A percentile compares a stretch with the other conserved stretches of the same genome.
Conservation (phyloP, 2,329 filamentous ascomycete species). For the Hortaea werneckii region DNA sequence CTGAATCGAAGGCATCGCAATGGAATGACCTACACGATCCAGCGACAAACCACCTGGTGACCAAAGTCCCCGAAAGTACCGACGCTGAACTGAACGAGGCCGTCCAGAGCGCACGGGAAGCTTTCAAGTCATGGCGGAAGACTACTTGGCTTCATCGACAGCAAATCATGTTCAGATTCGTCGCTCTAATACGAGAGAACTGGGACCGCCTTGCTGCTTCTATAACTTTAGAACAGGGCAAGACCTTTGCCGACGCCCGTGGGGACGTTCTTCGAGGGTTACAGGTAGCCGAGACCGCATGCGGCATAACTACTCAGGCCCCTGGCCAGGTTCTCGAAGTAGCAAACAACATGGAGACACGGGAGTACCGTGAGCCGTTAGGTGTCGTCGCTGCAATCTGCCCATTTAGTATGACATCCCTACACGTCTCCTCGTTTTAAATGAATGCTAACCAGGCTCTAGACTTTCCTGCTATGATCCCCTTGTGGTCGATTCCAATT, state of each 20-base stretch:
- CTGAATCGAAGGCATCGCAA: conserved; percentile 54
- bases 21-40: conserved; percentile 76
- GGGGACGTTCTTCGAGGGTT: conserved; percentile 73
- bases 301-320: conserved; percentile 69
- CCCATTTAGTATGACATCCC: no score
- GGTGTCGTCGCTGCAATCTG: conserved; percentile 76
- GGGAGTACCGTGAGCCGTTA: conserved; percentile 70
- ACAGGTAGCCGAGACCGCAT: conserved; percentile 76
- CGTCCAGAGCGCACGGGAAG: conserved; percentile 64
- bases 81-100: conserved; percentile 65
- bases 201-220: conserved; percentile 76
- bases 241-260: conserved; percentile 73
- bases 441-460: no score
- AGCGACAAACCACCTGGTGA: conserved; percentile 76
- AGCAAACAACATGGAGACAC: conserved; percentile 81
- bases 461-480: conserved; percentile 90
- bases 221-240: conserved; percentile 81
- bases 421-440: no score
- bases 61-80: conserved; percentile 72
- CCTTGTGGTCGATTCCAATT: conserved; percentile 77
- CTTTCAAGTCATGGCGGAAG: conserved; percentile 62
- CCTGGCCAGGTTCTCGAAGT: conserved; percentile 79
- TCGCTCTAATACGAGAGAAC: conserved; percentile 68
- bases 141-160: conserved; percentile 65
- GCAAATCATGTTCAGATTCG: conserved; percentile 82